These are phyloP conservation scores for Clarireedia hainanense DNA, from an alignment of 2,329 filamentous ascomycete genomes.

Conservation along the genomic window DNA sequence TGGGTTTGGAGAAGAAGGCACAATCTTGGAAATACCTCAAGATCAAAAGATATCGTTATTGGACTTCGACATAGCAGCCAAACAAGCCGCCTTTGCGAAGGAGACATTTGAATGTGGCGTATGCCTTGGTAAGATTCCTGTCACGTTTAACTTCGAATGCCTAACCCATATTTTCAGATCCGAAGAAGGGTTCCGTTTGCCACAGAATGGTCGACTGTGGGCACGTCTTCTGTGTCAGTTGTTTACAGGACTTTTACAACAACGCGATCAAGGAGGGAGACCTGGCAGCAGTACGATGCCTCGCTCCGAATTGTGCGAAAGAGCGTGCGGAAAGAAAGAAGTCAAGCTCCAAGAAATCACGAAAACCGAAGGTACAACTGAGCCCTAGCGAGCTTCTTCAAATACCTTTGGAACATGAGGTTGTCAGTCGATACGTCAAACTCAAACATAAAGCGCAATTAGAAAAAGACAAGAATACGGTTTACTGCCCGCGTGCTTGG, in stretches of 20 bases:
- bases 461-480: constrained; percentile 82
- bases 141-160: constrained; percentile 8
- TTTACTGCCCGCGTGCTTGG: constrained; percentile 89
- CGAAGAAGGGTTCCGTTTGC: constrained; percentile 78
- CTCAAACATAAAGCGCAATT: constrained; percentile 90
- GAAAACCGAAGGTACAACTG: constrained; percentile 59
- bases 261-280: constrained; percentile 81
- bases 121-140: constrained; percentile 53
- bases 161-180: constrained; percentile 45
- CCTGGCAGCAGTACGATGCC: constrained; percentile 69
- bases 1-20: constrained; percentile 42
- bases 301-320: constrained; percentile 71
- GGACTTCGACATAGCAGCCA: constrained; percentile 69
- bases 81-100: constrained; percentile 67
- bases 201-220: constrained; percentile 76
- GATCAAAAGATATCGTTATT: constrained; percentile 63
- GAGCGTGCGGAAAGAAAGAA: constrained; percentile 34
- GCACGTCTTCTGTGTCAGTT: constrained; percentile 87
- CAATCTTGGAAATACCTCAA: constrained; percentile 43
- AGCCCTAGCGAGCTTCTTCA: constrained; percentile 78
- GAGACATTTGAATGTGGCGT: constrained; percentile 84
- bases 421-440: constrained; percentile 77
- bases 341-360: constrained; percentile 36
- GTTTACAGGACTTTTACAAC: constrained; percentile 84
- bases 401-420: constrained; percentile 62